Base-by-base conservation (phyloP, 345 rosid genomes). In the Cardamine chenopodiifolia region DNA sequence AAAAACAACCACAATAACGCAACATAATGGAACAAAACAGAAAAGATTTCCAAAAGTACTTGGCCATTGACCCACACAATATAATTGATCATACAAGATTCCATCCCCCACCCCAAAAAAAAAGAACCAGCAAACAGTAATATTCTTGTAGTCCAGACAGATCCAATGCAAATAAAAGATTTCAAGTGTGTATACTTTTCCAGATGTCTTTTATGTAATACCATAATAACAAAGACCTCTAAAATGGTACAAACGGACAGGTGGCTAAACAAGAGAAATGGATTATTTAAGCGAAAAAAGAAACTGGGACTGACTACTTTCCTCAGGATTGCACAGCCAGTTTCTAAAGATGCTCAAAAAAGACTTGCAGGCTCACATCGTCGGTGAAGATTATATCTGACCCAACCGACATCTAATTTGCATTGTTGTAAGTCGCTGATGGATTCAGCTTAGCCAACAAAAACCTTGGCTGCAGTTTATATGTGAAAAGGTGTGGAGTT, bases 361-460 rank as follows among this genome's bases (percentile, higher is more conserved):
- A 95, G 55, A 95, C 97, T 81, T 92, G 97, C 66, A 95, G 88
- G 84, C 96, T 92, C 67, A 95, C 99, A 49, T 95, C 99, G 48
- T 95, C 99, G 0, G 98, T 95, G 81, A 92, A 95, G 45, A 95
- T 90, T 74, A 95, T 77, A 34, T 95, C 99, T 1, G 98, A 85
- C 17, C 98, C 98, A 47, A 85, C 88, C 4, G 98, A 87, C 84
- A 90, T 79, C 65, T 95, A 96, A 12, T 75, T 77, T 29, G 93
- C 78, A 32, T 85, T 92, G 61, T 85, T 95, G 81, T 95, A 90
- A 15, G 96, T 95, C 32, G 98, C 94, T 39, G 98, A 95, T 68
- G 98, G 99, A 79, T 92, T 95, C 86, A 95, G 78, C 85, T 92
- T 95, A 0, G 97, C 99, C 83, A 95, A 86, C 47, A 95, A 85